Conservation (phyloP, 495 filamentous ascomycete species). For the Penicillium goetzii region DNA sequence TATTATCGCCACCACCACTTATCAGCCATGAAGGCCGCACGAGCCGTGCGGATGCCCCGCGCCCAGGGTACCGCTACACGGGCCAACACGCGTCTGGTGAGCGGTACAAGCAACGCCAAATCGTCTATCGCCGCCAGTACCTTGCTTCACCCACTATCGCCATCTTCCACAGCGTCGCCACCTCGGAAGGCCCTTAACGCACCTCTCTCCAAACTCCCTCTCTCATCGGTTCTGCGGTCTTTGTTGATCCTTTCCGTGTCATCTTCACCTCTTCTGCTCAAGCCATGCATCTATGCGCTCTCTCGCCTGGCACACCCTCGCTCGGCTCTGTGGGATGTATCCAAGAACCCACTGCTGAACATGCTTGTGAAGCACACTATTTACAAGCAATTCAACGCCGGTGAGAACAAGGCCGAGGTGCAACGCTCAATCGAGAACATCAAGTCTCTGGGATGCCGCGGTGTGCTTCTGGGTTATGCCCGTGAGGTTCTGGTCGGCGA, state of each 20-base stretch:
- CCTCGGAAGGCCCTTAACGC: conserved; percentile 36
- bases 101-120: conserved; percentile 44
- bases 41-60: conserved; percentile 36
- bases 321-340: conserved; percentile 51
- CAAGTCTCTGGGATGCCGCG: conserved; percentile 49
- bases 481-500: conserved; percentile 50
- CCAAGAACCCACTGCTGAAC: conserved; percentile 51
- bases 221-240: conserved; percentile 75
- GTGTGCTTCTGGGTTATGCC: conserved; percentile 54
- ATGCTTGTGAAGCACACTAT: conserved; percentile 51
- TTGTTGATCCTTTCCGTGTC: conserved; percentile 79
- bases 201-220: conserved; percentile 73
- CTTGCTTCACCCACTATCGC: conserved; percentile 28
- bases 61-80: conserved; percentile 21
- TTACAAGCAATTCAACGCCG: conserved; percentile 57
- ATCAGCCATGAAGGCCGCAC: conserved; percentile 39
- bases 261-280: conserved; percentile 72
- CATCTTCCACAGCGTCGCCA: conserved; percentile 14
- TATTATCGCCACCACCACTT: conserved; percentile 2
- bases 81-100: conserved; percentile 36
- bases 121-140: conserved; percentile 39
- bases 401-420: conserved; percentile 52
- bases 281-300: conserved; percentile 70
- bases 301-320: conserved; percentile 71
- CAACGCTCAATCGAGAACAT: conserved; percentile 48